Conservation (phyloP, 345 rosid genomes). For the Eucalyptus regnans region DNA sequence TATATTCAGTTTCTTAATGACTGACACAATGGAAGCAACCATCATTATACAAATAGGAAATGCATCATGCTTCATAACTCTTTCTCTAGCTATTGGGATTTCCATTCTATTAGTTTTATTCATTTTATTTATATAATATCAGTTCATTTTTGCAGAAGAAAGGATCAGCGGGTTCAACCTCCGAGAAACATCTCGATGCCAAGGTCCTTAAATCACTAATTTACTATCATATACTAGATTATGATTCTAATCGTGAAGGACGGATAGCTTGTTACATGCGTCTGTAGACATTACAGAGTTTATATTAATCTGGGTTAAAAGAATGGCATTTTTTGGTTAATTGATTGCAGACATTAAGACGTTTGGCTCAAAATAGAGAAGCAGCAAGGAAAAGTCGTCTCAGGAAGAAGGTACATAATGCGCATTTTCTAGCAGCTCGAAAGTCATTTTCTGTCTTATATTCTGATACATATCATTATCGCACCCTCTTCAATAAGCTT, state of each 20-base stretch:
- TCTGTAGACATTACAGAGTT: not conserved
- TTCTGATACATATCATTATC: not conserved
- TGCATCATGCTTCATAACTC: not conserved
- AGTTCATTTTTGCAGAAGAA: conserved; percentile 45
- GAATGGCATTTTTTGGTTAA: not conserved
- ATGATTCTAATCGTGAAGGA: not conserved
- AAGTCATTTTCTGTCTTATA: not conserved
- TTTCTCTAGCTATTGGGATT: not conserved
- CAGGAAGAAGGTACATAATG: conserved; percentile 61
- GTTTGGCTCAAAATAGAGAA: conserved; percentile 98
- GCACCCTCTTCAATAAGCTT: not conserved
- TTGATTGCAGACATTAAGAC: conserved; percentile 66
- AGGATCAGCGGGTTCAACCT: conserved; percentile 34
- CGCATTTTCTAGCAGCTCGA: not conserved
- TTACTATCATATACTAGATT: not conserved
- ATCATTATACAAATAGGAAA: not conserved
- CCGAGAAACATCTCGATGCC: conserved; percentile 82
- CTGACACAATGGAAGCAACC: not conserved
- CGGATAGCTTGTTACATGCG: not conserved
- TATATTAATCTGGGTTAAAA: not conserved
- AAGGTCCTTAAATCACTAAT: conserved; percentile 33
- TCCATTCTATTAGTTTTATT: not conserved
- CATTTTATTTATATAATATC: not conserved
- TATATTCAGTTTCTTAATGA: not conserved
- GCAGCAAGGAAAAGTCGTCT: conserved; percentile 98